Evolutionary conservation across 129 eudicot genomes (phyloP).

Genomic region (Smallanthus sonchifolius): DNA sequence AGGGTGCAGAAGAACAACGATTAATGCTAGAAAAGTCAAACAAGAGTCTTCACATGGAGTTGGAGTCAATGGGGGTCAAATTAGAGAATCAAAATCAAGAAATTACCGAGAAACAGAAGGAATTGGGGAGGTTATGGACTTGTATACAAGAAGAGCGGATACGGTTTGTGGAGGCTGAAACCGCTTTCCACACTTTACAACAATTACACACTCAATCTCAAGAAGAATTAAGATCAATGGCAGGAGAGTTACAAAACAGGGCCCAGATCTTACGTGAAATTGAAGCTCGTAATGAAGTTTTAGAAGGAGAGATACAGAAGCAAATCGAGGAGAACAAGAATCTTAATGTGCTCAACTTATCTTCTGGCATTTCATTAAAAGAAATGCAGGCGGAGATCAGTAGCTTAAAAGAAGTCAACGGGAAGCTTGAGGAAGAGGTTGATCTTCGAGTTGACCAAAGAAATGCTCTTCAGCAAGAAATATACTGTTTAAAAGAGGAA

Average conservation of each 20-base stretch:
- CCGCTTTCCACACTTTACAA: slow-evolving; percentile 77
- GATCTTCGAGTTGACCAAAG: slow-evolving; percentile 75
- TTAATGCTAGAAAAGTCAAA: slow-evolving; percentile 56
- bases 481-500: slow-evolving; percentile 82
- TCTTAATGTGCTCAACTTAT: slow-evolving; percentile 46
- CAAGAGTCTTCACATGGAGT: slow-evolving; percentile 56
- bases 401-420: slow-evolving; percentile 52
- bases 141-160: slow-evolving; percentile 83
- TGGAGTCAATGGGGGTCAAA: slow-evolving; percentile 54
- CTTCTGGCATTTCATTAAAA: slow-evolving; percentile 50
- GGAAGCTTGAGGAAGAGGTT: slow-evolving; percentile 74
- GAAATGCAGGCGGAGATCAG: slow-evolving; percentile 59
- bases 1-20: slow-evolving; percentile 70
- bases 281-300: slow-evolving; percentile 47
- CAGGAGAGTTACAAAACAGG: slow-evolving; percentile 56
- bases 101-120: slow-evolving; percentile 79
- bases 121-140: slow-evolving; percentile 84
- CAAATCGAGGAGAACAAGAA: slow-evolving; percentile 65
- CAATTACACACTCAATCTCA: slow-evolving; percentile 73
- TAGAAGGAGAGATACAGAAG: slow-evolving; percentile 57
- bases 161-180: slow-evolving; percentile 92
- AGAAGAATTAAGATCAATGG: slow-evolving; percentile 71
- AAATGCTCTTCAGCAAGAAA: slow-evolving; percentile 94
- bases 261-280: slow-evolving; percentile 46
- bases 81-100: slow-evolving; percentile 64